These are phyloP conservation scores for Trametes sanguinea DNA, from an alignment of 768 basidiomycete genomes.

Conservation along the genomic window DNA sequence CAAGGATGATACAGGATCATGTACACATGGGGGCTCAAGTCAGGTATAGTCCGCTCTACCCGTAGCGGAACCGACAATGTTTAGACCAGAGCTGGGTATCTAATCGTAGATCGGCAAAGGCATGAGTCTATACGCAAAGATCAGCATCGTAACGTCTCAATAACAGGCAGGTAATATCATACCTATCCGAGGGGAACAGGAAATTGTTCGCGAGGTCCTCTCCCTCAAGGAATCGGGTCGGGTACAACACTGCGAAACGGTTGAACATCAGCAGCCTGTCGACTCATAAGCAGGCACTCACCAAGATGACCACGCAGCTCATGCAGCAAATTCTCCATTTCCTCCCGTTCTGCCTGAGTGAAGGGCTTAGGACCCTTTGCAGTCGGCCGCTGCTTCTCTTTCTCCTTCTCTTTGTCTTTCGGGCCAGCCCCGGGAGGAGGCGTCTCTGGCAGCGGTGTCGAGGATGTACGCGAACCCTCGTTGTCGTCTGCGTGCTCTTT, in stretches of 20 bases:
- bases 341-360: constrained; percentile 79
- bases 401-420: constrained; percentile 44
- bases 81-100: neutral
- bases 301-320: constrained; percentile 87
- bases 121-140: constrained; percentile 47
- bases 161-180: constrained; percentile 22
- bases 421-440: constrained; percentile 13
- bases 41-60: neutral
- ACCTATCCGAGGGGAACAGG: constrained; percentile 87
- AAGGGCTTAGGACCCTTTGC: constrained; percentile 66
- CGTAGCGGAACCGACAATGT: too few species aligned
- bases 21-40: neutral
- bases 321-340: constrained; percentile 83
- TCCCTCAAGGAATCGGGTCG: constrained; percentile 87
- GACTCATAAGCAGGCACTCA: constrained; percentile 36
- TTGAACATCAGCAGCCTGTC: neutral
- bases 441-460: constrained; percentile 20
- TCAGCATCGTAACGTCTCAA: constrained; percentile 8
- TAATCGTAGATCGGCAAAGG: constrained; percentile 76
- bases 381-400: constrained; percentile 39
- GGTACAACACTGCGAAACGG: constrained; percentile 66
- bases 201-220: constrained; percentile 93
- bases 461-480: constrained; percentile 26
- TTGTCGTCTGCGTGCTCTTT: constrained; percentile 22
- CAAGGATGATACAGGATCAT: too few species aligned